Base-by-base conservation (phyloP, 768 basidiomycete genomes). In the Multifurca ochricompacta region DNA sequence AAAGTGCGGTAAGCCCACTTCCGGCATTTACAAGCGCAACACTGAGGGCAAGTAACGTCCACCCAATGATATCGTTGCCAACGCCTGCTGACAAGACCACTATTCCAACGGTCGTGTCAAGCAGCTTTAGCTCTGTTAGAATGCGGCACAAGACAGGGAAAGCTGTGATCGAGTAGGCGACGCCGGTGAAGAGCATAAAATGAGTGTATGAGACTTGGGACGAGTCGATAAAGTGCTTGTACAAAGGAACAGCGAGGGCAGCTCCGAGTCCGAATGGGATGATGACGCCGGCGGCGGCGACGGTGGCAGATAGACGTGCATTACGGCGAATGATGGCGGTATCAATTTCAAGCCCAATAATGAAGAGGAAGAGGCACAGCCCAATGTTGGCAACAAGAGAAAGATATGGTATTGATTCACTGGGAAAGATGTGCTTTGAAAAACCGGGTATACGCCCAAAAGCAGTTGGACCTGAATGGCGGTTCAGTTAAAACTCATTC, bases 281-380 rank as follows among this genome's bases (percentile, higher is more conserved):
- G 4, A 80, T 65, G 77, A 98, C 91, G 2, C 95, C 95, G 0
- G 84, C 87, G 1, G 87, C 60, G 0, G 91, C 85, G 49, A 98
- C 82, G 2, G 81, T 75, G 3, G 70, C 69, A 0, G 85, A 87
- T 9, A 83, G 71, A 8, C 81, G 76, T 0, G 78, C 82, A 73
- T 90, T 88, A 35, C 86, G 83, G 62, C 77, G 83, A 68, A 98
- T 84, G 55, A 97, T 74, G 4, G 73, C 70, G 0, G 76, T 71
- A 54, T 98, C 96, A 53, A 96, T 93, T 72, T 91, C 89, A 31
- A 95, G 82, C 3, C 95, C 95, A 36, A 97, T 86, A 56, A 97
- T 78, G 72, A 96, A 97, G 13, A 97, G 78, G 70, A 91, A 93
- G 40, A 92, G 78, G 59, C 84, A 85, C 4, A 91, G 77, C 6